Evolutionary conservation across 768 basidiomycete species (phyloP), one percentile per base, ranked within the genome.

Genomic region (Leucosporidium yakuticum): DNA sequence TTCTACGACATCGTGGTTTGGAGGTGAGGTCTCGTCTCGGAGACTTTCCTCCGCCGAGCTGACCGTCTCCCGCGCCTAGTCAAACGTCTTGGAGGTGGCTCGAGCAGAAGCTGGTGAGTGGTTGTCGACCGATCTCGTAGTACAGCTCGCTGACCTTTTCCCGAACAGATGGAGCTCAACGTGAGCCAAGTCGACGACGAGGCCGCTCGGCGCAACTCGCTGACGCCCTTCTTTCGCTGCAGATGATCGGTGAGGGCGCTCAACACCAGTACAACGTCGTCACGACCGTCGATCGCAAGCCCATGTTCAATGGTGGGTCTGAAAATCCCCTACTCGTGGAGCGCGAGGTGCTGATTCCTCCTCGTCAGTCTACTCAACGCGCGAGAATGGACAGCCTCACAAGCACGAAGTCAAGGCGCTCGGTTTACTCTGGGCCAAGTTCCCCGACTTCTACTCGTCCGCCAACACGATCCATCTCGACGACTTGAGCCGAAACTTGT

Each of bases 81-180:
- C 88, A 90, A 76, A 92, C 91, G 4, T 87, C 85, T 70, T 92
- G 91, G 91, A 82, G 89, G 60, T 92, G 90, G 90, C 81, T 92
- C 23, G 90, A 92, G 80, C 85, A 86, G 21, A 94, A 92, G 77
- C 81, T 95, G 12, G 86, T 89, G 19, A 20, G 53, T 9, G 25
- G 21, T 21, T 32, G 19, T 55, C 27, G 3, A 20, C 54, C 9
- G 4, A 12, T 15, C 8, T 21, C 25, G 25, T 29, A 55, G 3
- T 6, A 9, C 6, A 14, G 4, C 36, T 34, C 3, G 14, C n/a
- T 31, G 25, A 19, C 50, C 51, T 2, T 29, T 9, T 20, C 29
- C 7, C n/a, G 19, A 4, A 36, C 15, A 19, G 39, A 25, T 25
- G 31, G 47, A 25, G 4, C 39, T 44, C 39, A 7, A 44, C 39